phyloP scores from a whole-genome alignment of 768 basidiomycete species.

The Strobilomyces echinocephalus region DNA sequence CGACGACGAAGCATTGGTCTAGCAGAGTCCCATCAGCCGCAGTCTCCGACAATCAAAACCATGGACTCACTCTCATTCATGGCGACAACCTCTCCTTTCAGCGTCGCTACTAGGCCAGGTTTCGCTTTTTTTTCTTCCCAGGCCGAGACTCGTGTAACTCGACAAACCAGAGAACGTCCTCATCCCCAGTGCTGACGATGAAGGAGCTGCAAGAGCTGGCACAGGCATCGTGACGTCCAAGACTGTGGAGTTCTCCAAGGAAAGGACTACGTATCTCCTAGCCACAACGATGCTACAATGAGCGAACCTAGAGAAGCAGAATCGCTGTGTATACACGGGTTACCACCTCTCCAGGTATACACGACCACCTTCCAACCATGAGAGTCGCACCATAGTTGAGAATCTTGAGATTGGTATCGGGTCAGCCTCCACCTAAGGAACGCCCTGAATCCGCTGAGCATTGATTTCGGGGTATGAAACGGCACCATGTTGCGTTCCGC shows the following conservation, averaged over 20 bases:
- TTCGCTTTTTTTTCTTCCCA: constrained; percentile 66
- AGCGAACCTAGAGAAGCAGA: background rate
- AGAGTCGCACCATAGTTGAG: constrained; percentile 66
- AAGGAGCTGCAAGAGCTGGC: constrained; percentile 32
- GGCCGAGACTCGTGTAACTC: constrained; percentile 80
- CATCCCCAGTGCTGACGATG: constrained; percentile 40
- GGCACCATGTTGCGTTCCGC: too few species aligned
- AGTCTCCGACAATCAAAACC: background rate
- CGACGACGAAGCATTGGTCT: constrained; percentile 71
- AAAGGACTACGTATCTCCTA: constrained; percentile 80
- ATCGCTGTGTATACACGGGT: background rate
- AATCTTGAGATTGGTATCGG: constrained; percentile 58
- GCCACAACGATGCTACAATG: background rate
- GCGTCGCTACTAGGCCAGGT: constrained; percentile 53
- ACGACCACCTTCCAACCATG: constrained; percentile 84
- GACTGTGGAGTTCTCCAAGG: constrained; percentile 52
- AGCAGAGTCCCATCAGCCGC: background rate
- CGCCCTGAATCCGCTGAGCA: too few species aligned
- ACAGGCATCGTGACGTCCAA: constrained; percentile 49
- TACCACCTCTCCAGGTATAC: constrained; percentile 81
- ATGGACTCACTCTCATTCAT: constrained; percentile 68
- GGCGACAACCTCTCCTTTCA: constrained; percentile 63
- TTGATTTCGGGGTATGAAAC: too few species aligned
- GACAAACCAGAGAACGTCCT: constrained; percentile 72
- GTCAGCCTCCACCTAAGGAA: too few species aligned